A percentile compares a stretch with the other conserved stretches of the same genome.
phyloP scores from a whole-genome alignment of 2,329 filamentous ascomycete genomes.

The Cytospora paraplurivora region DNA sequence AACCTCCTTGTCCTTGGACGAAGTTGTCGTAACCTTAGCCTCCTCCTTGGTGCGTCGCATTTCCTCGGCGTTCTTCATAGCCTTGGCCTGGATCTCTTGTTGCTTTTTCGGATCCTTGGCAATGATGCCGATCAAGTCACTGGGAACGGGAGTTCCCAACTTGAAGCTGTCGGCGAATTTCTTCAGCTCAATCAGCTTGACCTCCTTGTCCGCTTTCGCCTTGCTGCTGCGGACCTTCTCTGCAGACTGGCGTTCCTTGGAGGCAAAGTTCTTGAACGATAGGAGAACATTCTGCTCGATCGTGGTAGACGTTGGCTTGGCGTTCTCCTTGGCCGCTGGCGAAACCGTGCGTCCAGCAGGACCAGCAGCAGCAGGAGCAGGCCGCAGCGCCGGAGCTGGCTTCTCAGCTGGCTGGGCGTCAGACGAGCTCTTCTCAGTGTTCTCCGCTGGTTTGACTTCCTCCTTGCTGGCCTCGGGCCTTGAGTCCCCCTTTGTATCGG shows the following conservation, averaged over 20 bases:
- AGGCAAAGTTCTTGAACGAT: slow-evolving; percentile 66
- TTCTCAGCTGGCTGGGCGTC: slow-evolving; percentile 32
- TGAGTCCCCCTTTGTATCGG: slow-evolving; percentile 30
- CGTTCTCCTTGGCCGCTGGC: slow-evolving; percentile 43
- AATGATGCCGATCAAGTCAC: slow-evolving; percentile 89
- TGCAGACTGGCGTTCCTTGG: slow-evolving; percentile 55
- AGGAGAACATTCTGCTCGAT: slow-evolving; percentile 64
- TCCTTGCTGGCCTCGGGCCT: slow-evolving; percentile 35
- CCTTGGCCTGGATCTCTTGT: slow-evolving; percentile 87
- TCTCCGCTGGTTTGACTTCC: slow-evolving; percentile 36
- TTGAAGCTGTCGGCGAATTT: slow-evolving; percentile 96
- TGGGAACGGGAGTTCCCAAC: slow-evolving; percentile 86
- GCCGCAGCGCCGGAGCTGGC: slow-evolving; percentile 29
- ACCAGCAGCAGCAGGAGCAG: slow-evolving; percentile 38
- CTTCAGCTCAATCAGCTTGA: slow-evolving; percentile 91
- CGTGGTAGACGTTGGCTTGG: slow-evolving; percentile 57
- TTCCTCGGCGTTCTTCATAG: slow-evolving; percentile 73
- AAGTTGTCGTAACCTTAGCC: slow-evolving; percentile 43
- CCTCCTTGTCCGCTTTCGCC: slow-evolving; percentile 76
- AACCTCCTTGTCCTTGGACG: slow-evolving; percentile 56
- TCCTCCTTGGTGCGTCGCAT: slow-evolving; percentile 36
- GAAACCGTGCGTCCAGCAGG: slow-evolving; percentile 46
- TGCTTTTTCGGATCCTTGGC: slow-evolving; percentile 97
- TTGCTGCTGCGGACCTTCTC: slow-evolving; percentile 61
- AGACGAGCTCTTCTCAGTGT: slow-evolving; percentile 34